phyloP scores from a whole-genome alignment of 2,329 filamentous ascomycete species.

The Aspergillus sp. region DNA sequence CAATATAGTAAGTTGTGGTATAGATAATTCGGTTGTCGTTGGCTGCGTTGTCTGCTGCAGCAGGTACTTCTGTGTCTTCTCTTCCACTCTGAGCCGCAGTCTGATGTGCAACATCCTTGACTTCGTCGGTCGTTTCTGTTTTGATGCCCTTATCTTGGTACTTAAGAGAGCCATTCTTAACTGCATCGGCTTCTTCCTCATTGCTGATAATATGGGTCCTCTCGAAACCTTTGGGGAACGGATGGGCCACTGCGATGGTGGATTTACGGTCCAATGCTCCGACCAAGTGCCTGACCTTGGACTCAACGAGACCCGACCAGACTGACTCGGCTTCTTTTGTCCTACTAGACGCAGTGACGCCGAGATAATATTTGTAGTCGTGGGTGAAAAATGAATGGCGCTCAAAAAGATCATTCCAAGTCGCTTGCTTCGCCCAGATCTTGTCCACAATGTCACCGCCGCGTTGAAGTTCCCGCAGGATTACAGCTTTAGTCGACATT shows the following conservation, averaged over 20 bases:
- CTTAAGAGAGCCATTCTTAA: slow-evolving; percentile 61
- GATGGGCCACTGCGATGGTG: slow-evolving; percentile 79
- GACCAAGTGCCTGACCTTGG: slow-evolving; percentile 84
- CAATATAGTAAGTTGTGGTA: slow-evolving; percentile 93
- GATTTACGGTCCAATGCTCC: slow-evolving; percentile 76
- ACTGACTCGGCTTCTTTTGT: slow-evolving; percentile 80
- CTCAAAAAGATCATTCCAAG: slow-evolving; percentile 84
- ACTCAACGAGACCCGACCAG: slow-evolving; percentile 92
- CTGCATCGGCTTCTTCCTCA: slow-evolving; percentile 61
- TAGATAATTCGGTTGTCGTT: slow-evolving; percentile 60
- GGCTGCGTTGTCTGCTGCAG: slow-evolving; percentile 29
- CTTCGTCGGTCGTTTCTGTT: slow-evolving; percentile 53
- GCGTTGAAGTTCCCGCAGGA: slow-evolving; percentile 77
- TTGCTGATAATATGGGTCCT: slow-evolving; percentile 69
- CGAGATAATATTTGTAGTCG: slow-evolving; percentile 94
- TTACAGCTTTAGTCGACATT: slow-evolving; percentile 77
- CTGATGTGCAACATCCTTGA: slow-evolving; percentile 50
- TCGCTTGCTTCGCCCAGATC: slow-evolving; percentile 73
- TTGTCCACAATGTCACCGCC: slow-evolving; percentile 74
- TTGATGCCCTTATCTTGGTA: slow-evolving; percentile 57
- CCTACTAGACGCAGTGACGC: slow-evolving; percentile 77
- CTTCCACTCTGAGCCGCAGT: slow-evolving; percentile 50
- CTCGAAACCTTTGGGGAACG: slow-evolving; percentile 91
- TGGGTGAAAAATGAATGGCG: slow-evolving; percentile 92
- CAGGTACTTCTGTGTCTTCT: slow-evolving; percentile 38